phyloP scores from a whole-genome alignment of 495 filamentous ascomycete genomes.

The Gamarada debralockiae region DNA sequence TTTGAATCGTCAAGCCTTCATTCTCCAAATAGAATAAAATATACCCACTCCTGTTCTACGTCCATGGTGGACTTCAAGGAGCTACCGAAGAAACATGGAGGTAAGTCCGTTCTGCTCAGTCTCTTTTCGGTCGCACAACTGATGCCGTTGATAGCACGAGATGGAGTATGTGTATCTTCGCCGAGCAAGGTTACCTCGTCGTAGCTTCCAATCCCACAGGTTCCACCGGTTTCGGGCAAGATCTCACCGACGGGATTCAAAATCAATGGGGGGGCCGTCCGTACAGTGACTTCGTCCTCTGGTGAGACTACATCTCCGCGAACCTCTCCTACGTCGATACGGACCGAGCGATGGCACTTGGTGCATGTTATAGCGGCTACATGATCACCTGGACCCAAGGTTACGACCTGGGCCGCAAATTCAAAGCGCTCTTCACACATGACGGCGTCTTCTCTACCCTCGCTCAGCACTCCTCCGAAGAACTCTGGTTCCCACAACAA shows the following conservation, averaged over 20 bases:
- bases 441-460: conserved; percentile 81
- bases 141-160: too few relatives aligned
- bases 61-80: conserved; percentile 85
- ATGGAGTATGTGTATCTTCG: conserved; percentile 90
- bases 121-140: too few relatives aligned
- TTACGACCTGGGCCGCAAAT: conserved; percentile 63
- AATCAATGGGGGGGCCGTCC: conserved; percentile 74
- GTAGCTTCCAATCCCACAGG: conserved; percentile 85
- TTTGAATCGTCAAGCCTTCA: too few relatives aligned
- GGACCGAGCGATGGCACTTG: conserved; percentile 66
- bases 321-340: conserved; percentile 73
- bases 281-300: conserved; percentile 74
- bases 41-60: conserved; percentile 75
- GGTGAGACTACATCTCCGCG: conserved; percentile 68
- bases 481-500: conserved; percentile 82
- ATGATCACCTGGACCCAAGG: conserved; percentile 81
- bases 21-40: too few relatives aligned
- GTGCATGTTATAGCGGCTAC: conserved; percentile 82
- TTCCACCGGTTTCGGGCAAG: conserved; percentile 78
- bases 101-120: too few relatives aligned
- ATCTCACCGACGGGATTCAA: conserved; percentile 68
- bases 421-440: conserved; percentile 88
- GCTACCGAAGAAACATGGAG: conserved; percentile 64
- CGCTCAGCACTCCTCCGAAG: conserved; percentile 69
- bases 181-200: conserved; percentile 85